Evolutionary conservation across 306 rosid species (phyloP), one percentile per base, ranked within the genome.

Genomic region (Sophora flavescens): DNA sequence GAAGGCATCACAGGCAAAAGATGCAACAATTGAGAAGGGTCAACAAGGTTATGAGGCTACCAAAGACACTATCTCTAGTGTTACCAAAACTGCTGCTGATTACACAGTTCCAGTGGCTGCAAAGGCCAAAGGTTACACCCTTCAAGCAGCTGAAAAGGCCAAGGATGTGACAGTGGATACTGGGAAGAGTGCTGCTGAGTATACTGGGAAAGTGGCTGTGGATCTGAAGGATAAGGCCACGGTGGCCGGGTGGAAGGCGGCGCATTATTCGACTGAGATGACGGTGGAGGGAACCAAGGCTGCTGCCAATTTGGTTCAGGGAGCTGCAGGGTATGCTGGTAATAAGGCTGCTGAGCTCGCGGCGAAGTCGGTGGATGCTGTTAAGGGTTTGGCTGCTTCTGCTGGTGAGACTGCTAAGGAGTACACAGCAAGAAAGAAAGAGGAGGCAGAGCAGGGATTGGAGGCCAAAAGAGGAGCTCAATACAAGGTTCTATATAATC

Each of bases 361-460:
- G 0, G 76, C 84, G 0, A 88, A 77, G 76, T 87, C 93, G 0
- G 48, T 89, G 18, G 68, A 67, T 36, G 83, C 80, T 42, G 85
- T 87, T 2, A 87, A 87, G 66, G 86, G 78, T 41, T 72, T 83
- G 16, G 93, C 89, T 57, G 75, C 76, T 18, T 41, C 83, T 2
- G 86, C 96, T 0, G 93, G 91, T 41, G 96, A 91, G 53, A 87
- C 70, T 75, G 88, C 90, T 6, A 89, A 88, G 84, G 93, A 81
- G 6, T 95, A 82, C 51, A 91, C 97, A 0, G 90, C 96, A 1
- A 83, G 86, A 79, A 92, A 92, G 93, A 88, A 87, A 67, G 93
- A 83, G 16, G 98, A 87, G 61, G 91, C 96, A 2, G 12, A 68
- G 76, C 69, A 69, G 26, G 86, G 81, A 14, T 70, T 62, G 22